phyloP scores from a whole-genome alignment of 1,284 basidiomycete genomes.

The Wallemia hederae region DNA sequence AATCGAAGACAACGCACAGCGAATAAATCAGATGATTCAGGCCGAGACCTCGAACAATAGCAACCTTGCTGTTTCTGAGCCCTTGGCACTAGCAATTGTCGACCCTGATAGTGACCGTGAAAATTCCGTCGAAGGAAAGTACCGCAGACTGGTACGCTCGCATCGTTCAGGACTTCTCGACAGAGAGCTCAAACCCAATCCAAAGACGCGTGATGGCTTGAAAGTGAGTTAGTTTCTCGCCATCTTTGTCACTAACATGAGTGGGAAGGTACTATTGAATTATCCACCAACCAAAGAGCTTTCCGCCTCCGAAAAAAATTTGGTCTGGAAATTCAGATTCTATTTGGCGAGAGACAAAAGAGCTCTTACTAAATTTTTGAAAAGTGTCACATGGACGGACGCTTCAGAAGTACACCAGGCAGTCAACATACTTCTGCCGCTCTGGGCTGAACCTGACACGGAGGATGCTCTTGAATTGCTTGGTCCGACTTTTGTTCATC shows the following conservation, averaged over 20 bases:
- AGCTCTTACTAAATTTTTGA: conserved; percentile 77
- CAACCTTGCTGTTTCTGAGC: conserved; percentile 19
- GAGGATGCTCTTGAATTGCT: conserved; percentile 87
- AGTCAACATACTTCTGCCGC: conserved; percentile 73
- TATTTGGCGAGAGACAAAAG: conserved; percentile 64
- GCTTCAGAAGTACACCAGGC: conserved; percentile 88
- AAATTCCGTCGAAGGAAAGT: conserved; percentile 93
- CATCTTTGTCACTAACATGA: not conserved
- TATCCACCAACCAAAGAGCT: conserved; percentile 71
- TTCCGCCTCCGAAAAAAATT: conserved; percentile 71
- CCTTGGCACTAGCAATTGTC: conserved; percentile 55
- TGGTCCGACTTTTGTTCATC: conserved; percentile 69
- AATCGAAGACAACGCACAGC: conserved; percentile 13
- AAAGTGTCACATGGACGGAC: conserved; percentile 92
- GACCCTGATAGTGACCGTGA: conserved; percentile 73
- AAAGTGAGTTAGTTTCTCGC: conserved; percentile 27
- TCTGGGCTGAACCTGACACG: conserved; percentile 90
- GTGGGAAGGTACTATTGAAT: conserved; percentile 45
- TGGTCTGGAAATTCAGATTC: conserved; percentile 96
- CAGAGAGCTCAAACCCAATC: conserved; percentile 83
- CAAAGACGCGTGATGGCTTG: conserved; percentile 73
- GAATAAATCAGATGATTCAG: conserved; percentile 13
- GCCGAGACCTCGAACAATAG: conserved; percentile 5
- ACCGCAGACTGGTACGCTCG: conserved; percentile 71
- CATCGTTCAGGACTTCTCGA: conserved; percentile 85